These are phyloP conservation scores for Fusarium sp. DNA, from an alignment of 2,329 filamentous ascomycete species.

Conservation along the genomic window DNA sequence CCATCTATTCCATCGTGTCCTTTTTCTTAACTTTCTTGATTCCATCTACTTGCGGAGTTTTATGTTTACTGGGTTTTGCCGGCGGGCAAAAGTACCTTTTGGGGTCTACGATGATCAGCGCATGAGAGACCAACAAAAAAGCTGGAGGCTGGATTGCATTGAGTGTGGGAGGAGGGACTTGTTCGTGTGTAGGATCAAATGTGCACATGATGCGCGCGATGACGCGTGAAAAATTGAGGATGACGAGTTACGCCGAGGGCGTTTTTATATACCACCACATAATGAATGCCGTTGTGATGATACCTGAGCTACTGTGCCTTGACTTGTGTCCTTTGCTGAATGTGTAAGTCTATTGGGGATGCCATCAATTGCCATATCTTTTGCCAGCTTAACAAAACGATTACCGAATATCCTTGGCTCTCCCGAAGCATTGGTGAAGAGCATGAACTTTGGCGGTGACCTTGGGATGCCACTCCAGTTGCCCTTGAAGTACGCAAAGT, in stretches of 20 bases:
- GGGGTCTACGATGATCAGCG: slow-evolving; percentile 20
- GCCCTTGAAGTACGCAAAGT: not conserved
- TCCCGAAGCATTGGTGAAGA: not conserved
- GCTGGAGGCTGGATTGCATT: slow-evolving; percentile 16
- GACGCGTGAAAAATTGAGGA: not conserved
- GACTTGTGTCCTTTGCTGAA: not conserved
- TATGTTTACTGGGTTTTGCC: slow-evolving; percentile 13
- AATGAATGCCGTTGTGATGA: slow-evolving; percentile 30
- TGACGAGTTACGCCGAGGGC: slow-evolving; percentile 10
- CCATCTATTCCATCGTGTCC: slow-evolving; percentile 28
- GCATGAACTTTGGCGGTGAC: accelerated
- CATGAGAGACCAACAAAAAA: slow-evolving; percentile 22
- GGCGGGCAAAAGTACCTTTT: slow-evolving; percentile 21
- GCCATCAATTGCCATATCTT: not conserved
- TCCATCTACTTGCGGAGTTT: slow-evolving; percentile 28
- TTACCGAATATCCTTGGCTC: not conserved
- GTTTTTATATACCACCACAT: slow-evolving; percentile 34
- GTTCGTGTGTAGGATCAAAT: slow-evolving; percentile 9
- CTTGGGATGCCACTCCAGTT: not conserved
- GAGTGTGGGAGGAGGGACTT: slow-evolving; percentile 3
- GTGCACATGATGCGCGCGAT: slow-evolving; percentile 7
- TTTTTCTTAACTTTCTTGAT: slow-evolving; percentile 15
- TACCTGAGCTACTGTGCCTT: not conserved
- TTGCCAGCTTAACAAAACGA: not conserved
- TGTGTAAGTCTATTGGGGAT: too few species aligned